Base-by-base conservation (phyloP, 1,284 basidiomycete genomes). In the Xerocomus amazonicus region DNA sequence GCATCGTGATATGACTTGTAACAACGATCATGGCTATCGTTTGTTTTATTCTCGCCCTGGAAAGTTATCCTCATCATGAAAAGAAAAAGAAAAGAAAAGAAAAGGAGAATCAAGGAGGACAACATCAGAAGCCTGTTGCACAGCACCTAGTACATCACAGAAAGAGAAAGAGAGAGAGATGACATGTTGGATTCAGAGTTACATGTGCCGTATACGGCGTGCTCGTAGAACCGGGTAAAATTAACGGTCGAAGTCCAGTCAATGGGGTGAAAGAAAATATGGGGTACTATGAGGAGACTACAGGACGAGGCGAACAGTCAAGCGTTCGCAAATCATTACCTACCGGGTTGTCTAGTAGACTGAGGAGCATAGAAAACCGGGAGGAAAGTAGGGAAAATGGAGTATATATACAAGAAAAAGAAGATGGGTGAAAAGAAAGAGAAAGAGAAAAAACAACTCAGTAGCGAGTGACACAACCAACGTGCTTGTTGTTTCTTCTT, bases 401-500 rank as follows among this genome's bases (percentile, higher is more conserved):
- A 42, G 39, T 42, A 42, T 10, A 55, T 59, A 59, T 52, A 48
- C 53, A 62, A 59, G 41, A 46, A 50, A 40, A 36, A 10, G 6
- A 19, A 17, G 40, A 16, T 41, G 29, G 16, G 17, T 13, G 17
- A 16, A 12, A 29, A 27, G 29, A 31, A 31, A 31, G 12, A 6
- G 29, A 28, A 9, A 26, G 31, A 23, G 10, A 29, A 33, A 13
- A 13, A n/a, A 31, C 10, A 19, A n/a, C 13, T 17, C 31, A 14
- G 31, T 19, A 6, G 28, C 6, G 8, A 28, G 35, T 17, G 17
- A 36, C 35, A 23, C 19, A 23, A 23, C 19, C 4, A 6, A 5
- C 12, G 12, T 8, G n/a, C 9, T 23, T 65, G 66, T 28, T 75
- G 74, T 60, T 80, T 81, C 46, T 69, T 79, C 67, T 73, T 80